Base-by-base conservation (phyloP, 2,329 filamentous ascomycete genomes). In the Talaromyces sp. region DNA sequence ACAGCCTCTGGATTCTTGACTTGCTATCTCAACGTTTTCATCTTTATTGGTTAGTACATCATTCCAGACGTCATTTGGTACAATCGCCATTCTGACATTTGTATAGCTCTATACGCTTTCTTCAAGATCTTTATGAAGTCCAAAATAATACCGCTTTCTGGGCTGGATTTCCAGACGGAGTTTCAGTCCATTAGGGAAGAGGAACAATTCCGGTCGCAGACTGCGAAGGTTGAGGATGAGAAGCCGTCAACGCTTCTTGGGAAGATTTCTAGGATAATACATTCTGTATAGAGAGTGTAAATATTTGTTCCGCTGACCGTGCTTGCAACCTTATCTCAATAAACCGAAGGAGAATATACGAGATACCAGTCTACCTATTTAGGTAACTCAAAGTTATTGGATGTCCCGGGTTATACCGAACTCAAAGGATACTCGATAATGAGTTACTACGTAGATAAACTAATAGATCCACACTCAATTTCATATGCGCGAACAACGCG, bases 21-120 rank as follows among this genome's bases (percentile, higher is more conserved):
- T 0, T 82, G 85, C 0, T 90, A 90, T 70, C 82, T 89, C 19
- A 87, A 87, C 11, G 85, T 90, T 58, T 86, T 86, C 0, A 83
- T 88, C 17, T 90, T 90, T 71, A 70, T 85, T 5, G 67, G 77
- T 5, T 68, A 88, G 59, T 88, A 85, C 69, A 73, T 82, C 43
- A 15, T 15, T 43, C 1, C 8, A 25, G 29, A 10, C 8, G 1
- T 25, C 10, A 4, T 13, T n/a, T n/a, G 2, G 11, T 8, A 17
- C 29, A 15, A 7, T 8, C 58, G 3, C 19, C 13, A 31, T 49
- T 22, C 54, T 59, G 43, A 64, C 8, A n/a, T n/a, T 3, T 3
- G 31, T 56, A 11, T 15, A 65, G 64, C 58, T 13, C 49, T 67
- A 2, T 67, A 64, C 31, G 19, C 45, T 6, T 67, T 68, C 38